Conservation (phyloP, 1,284 basidiomycete genomes). For the Ceratobasidium sp. region DNA sequence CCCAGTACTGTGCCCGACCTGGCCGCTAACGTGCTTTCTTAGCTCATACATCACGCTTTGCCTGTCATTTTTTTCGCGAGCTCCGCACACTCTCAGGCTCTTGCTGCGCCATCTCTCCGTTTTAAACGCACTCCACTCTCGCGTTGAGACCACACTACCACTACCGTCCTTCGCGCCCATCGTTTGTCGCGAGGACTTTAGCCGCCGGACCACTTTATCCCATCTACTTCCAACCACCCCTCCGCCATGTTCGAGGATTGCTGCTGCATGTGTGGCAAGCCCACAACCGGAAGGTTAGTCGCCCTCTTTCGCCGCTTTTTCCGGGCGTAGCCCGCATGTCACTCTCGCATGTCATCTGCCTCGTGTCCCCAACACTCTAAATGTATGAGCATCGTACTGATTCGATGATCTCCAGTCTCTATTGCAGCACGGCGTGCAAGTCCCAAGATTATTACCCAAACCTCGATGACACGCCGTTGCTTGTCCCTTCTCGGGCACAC, state of each 20-base stretch:
- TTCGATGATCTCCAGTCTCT: constrained; percentile 55
- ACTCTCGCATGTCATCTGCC: constrained; percentile 38
- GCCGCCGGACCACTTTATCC: constrained; percentile 6
- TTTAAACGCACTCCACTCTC: not conserved
- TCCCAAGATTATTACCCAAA: constrained; percentile 46
- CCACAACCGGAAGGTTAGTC: constrained; percentile 49
- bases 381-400: constrained; percentile 21
- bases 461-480: constrained; percentile 40
- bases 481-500: constrained; percentile 44
- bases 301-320: constrained; percentile 24
- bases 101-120: not conserved
- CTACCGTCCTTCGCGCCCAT: constrained; percentile 12
- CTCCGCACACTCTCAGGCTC: constrained; percentile 22
- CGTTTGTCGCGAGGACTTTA: constrained; percentile 18
- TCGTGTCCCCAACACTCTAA: constrained; percentile 37
- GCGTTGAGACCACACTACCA: not conserved
- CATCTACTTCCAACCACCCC: constrained; percentile 53
- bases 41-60: constrained; percentile 29
- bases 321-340: constrained; percentile 1
- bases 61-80: constrained; percentile 39
- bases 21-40: constrained; percentile 31
- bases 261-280: constrained; percentile 51
- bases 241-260: constrained; percentile 52
- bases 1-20: not conserved
- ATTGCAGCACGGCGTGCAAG: constrained; percentile 81